Base-by-base conservation (phyloP, 2,329 filamentous ascomycete genomes). In the Hymenoscyphus fraxineus region DNA sequence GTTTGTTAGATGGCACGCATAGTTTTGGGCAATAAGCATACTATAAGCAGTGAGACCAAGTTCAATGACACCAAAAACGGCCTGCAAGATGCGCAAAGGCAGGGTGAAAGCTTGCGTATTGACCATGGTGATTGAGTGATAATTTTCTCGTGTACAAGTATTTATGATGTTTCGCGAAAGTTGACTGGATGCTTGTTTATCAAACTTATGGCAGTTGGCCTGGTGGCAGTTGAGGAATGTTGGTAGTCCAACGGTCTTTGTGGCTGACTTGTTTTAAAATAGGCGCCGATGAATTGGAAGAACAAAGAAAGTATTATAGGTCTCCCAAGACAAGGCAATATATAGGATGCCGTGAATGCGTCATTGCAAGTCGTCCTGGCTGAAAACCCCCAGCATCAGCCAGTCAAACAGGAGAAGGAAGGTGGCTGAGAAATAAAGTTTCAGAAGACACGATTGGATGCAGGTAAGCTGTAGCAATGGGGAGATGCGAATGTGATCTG, bases 31-130 rank as follows among this genome's bases (percentile, higher is more conserved):
- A 22, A 58, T 63, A 55, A 38, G 78, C 83, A 35, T 80, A 93
- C 91, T 80, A 73, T 93, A 93, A 61, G 83, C 88, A 58, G 86
- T 88, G 41, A 96, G 77, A 27, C 89, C 92, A 10, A 96, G 84
- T 71, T 93, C 86, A 69, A 93, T 86, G 67, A 95, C 80, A 41
- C 88, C 82, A 71, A 96, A 85, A 51, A 92, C 69, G 12, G 81
- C 83, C 72, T 94, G 88, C 59, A 85, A 79, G 65, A 84, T 81
- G 74, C 92, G 90, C 68, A 90, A 80, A 51, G 88, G 84, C 69
- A 86, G 80, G 47, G 86, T 79, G 73, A 86, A 83, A 66, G 79
- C 79, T 32, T 65, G 32, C 12, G 59, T 61, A 19, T 61, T 61
- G 35, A 61, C 47, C 59, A 61, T 61, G 16, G 19, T 55, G 59